Evolutionary conservation across 495 filamentous ascomycete genomes (phyloP), one percentile per base, ranked within the genome.

Genomic region (Penicillium macrosclerotiorum): DNA sequence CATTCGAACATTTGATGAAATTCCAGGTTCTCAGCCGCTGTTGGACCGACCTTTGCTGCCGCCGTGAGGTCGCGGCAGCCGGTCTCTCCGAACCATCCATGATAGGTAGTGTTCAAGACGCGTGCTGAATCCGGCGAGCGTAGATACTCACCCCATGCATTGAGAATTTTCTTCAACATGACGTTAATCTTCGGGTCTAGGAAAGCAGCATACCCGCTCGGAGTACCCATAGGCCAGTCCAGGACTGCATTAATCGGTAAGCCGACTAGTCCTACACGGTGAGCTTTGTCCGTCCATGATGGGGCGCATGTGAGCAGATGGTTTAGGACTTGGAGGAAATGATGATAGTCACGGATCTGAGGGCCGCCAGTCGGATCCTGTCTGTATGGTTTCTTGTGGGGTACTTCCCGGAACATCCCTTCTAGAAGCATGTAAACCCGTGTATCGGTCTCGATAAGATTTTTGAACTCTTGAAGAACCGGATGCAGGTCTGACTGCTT

Each of bases 161-260:
- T 78, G 7, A 91, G 64, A 8, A 89, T 66, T 48, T 82, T 83
- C 66, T 84, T 82, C n/a, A 88, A 47, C 65, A 80, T 77, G 12
- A 52, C 63, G 47, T 89, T 90, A 39, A 91, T 81, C 3, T 85
- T 78, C 0, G 77, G 76, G 40, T 83, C 75, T 0, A 86, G 59
- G 58, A 88, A 90, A 1, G 78, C 78, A 0, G 82, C 81, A 45
- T 80, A 79, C 0, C 85, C 85, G 37, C 74, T 79, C 0, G 77
- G 72, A 0, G 85, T 89, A 8, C 78, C 82, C 82, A 88, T 87
- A 4, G 82, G 81, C 71, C 85, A 88, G 56, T 88, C 83, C 11
- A 89, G 76, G 17, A 88, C 72, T 3, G 83, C 83, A 37, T 75
- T 77, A 60, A 88, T 79, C 3, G 85, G 85, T 1, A 85, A 66